A percentile compares a stretch with the other conserved stretches of the same genome.
phyloP scores from a whole-genome alignment of 495 filamentous ascomycete species.

The Cercophora sp. region DNA sequence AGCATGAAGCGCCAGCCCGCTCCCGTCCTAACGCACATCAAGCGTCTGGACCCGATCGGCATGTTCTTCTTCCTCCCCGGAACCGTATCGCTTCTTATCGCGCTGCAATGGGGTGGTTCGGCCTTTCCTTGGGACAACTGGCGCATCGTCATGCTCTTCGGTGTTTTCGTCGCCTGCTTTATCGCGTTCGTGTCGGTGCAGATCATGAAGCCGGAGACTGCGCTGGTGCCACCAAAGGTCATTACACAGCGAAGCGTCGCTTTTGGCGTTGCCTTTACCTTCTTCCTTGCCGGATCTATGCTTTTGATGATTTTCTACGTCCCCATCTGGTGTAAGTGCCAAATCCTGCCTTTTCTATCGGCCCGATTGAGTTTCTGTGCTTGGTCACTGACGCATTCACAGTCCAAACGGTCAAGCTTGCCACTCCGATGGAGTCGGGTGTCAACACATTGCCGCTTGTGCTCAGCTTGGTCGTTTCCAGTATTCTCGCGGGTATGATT shows the following conservation, averaged over 20 bases:
- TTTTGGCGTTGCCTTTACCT: slow-evolving; percentile 54
- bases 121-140: slow-evolving; percentile 63
- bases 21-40: slow-evolving; percentile 39
- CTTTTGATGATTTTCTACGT: slow-evolving; percentile 65
- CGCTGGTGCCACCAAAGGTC: slow-evolving; percentile 71
- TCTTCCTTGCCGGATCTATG: slow-evolving; percentile 61
- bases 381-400: slow-evolving; percentile 44
- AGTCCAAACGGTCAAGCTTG: slow-evolving; percentile 68
- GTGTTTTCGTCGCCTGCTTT: slow-evolving; percentile 59
- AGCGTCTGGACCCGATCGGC: slow-evolving; percentile 65
- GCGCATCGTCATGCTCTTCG: slow-evolving; percentile 66
- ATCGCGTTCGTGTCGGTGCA: slow-evolving; percentile 63
- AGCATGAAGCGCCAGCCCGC: slow-evolving; percentile 30
- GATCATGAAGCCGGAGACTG: slow-evolving; percentile 61
- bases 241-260: slow-evolving; percentile 72
- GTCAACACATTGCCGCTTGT: slow-evolving; percentile 59
- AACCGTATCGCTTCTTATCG: slow-evolving; percentile 68
- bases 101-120: slow-evolving; percentile 82
- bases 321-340: slow-evolving; percentile 69
- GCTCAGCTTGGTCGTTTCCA: slow-evolving; percentile 46
- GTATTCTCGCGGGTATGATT: slow-evolving; percentile 46
- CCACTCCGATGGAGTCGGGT: slow-evolving; percentile 53
- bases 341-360: not conserved
- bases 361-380: slow-evolving; percentile 4
- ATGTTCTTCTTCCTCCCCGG: slow-evolving; percentile 67